Percentiles rank a stretch among this genome's conserved stretches.
Conservation (phyloP, 805 yeast species). For the Pichia californica region DNA sequence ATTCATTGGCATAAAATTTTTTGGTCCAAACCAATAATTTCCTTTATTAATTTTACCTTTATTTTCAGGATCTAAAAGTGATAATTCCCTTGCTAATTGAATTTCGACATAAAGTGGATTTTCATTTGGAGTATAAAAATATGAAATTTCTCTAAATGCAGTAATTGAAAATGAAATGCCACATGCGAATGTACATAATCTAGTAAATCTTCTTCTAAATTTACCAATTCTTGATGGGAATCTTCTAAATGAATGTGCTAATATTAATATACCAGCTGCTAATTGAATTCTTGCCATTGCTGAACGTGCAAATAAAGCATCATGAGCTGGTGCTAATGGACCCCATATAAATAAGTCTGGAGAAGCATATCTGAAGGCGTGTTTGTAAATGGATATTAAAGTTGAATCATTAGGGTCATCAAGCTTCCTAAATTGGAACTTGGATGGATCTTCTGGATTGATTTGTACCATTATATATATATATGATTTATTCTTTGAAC, state of each 20-base stretch:
- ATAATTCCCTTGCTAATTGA: constrained; percentile 18
- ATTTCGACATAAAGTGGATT: constrained; percentile 27
- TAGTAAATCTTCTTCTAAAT: constrained; percentile 8
- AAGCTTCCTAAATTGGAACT: constrained; percentile 18
- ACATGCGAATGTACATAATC: constrained; percentile 12
- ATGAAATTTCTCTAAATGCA: constrained; percentile 15
- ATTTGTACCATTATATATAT: constrained; percentile 12
- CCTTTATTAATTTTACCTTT: constrained; percentile 30
- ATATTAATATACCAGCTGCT: constrained; percentile 17
- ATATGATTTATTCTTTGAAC: too few relatives aligned
- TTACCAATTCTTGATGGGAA: constrained; percentile 2
- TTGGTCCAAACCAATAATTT: constrained; percentile 47
- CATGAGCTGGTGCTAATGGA: constrained; percentile 32
- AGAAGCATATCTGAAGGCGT: constrained; percentile 23
- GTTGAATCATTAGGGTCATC: constrained; percentile 21
- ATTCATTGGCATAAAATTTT: constrained; percentile 40
- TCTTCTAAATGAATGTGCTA: constrained; percentile 11
- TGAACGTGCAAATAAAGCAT: constrained; percentile 23
- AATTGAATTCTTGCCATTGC: constrained; percentile 24
- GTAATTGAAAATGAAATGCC: constrained; percentile 15
- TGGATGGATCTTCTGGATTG: constrained; percentile 5
- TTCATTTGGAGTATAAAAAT: constrained; percentile 10
- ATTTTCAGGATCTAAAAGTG: constrained; percentile 24
- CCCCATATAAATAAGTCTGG: constrained; percentile 28
- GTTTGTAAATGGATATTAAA: constrained; percentile 16